phyloP scores from a whole-genome alignment of 306 rosid species.

The Fagus sylvatica region DNA sequence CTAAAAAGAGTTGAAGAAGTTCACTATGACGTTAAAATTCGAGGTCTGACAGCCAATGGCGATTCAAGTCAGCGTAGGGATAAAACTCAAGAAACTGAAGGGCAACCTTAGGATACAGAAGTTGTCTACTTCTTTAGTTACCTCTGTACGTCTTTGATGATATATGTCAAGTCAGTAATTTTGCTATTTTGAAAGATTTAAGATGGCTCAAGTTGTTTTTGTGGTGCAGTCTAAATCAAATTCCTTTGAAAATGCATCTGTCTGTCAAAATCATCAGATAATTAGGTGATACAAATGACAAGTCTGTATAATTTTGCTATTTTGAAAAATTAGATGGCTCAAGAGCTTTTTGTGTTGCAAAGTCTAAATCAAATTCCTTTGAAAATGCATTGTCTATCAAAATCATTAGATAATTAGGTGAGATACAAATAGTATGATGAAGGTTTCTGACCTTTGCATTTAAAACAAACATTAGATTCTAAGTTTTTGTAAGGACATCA shows the following conservation, averaged over 20 bases:
- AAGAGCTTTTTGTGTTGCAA: background rate
- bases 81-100: constrained; percentile 37
- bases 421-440: background rate
- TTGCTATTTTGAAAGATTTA: background rate
- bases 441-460: background rate
- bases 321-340: background rate
- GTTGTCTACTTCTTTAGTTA: background rate
- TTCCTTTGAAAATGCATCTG: background rate
- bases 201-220: background rate
- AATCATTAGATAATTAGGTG: background rate
- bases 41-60: constrained; percentile 69
- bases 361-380: background rate
- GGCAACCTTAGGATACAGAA: constrained; percentile 21
- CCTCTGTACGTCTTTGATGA: constrained; percentile 3
- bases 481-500: background rate
- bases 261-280: background rate
- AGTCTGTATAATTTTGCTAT: constrained; percentile 1
- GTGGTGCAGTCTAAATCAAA: background rate
- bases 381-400: background rate
- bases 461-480: background rate
- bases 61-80: constrained; percentile 22
- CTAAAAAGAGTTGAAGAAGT: constrained; percentile 87
- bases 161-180: constrained; percentile 2
- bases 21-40: constrained; percentile 87
- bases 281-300: background rate